A percentile compares a stretch with the other conserved stretches of the same genome.
Evolutionary conservation across 2,329 filamentous ascomycete genomes (phyloP).

Genomic region (Helminthosporium solani): DNA sequence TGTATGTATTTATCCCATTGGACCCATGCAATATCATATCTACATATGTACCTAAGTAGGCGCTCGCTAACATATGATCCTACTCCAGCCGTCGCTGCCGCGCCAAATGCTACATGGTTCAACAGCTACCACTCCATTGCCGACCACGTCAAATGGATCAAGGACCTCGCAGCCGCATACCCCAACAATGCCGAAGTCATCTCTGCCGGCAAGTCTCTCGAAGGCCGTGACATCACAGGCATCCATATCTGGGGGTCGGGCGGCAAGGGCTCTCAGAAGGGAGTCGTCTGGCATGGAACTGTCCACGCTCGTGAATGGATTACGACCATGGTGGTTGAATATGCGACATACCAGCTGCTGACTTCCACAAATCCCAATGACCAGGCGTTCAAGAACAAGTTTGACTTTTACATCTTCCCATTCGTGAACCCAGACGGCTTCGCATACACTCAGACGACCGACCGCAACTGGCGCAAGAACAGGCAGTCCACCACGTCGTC

Average conservation of each 20-base stretch:
- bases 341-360: conserved; percentile 40
- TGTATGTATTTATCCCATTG: conserved; percentile 20
- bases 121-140: conserved; percentile 40
- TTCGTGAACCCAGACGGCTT: conserved; percentile 45
- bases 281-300: conserved; percentile 41
- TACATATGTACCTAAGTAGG: too few relatives aligned
- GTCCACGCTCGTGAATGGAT: conserved; percentile 44
- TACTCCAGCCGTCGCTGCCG: conserved; percentile 25
- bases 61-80: too few relatives aligned
- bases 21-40: too few relatives aligned
- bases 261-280: conserved; percentile 40
- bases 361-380: conserved; percentile 31
- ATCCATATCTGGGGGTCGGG: conserved; percentile 44
- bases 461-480: conserved; percentile 45
- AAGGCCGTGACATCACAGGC: conserved; percentile 41
- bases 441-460: conserved; percentile 39
- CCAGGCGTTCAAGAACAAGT: conserved; percentile 55
- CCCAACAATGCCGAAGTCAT: conserved; percentile 39
- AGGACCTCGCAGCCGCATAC: conserved; percentile 37
- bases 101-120: conserved; percentile 39
- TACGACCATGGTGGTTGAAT: conserved; percentile 39
- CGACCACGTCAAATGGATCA: conserved; percentile 37
- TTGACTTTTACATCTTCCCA: conserved; percentile 63
- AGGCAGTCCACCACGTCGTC: conserved; percentile 30
- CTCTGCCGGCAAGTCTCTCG: conserved; percentile 35